A percentile compares a stretch with the other conserved stretches of the same genome.
Conservation (phyloP, 768 basidiomycete genomes). For the Boletus sp. region DNA sequence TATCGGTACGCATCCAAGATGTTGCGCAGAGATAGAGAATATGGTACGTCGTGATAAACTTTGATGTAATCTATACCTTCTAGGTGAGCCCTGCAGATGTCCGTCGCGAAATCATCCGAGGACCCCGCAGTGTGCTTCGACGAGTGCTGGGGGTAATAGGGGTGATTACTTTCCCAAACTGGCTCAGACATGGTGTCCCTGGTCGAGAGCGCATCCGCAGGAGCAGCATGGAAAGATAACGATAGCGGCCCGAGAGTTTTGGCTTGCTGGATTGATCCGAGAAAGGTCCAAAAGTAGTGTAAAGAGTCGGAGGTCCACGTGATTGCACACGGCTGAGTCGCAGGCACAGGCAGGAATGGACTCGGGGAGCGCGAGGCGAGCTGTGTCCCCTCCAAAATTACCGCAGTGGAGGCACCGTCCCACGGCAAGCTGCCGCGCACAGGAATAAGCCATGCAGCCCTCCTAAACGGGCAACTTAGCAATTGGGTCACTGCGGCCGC, state of each 20-base stretch:
- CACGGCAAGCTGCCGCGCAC: slow-evolving; percentile 52
- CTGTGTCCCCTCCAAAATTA: slow-evolving; percentile 33
- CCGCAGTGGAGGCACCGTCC: slow-evolving; percentile 41
- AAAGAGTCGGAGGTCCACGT: slow-evolving; percentile 47
- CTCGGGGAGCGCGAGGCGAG: slow-evolving; percentile 16
- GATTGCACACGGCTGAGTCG: slow-evolving; percentile 29
- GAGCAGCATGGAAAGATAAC: slow-evolving; percentile 44
- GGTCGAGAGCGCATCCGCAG: slow-evolving; percentile 9
- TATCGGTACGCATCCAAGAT: slow-evolving; percentile 51
- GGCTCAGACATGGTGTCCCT: slow-evolving; percentile 15
- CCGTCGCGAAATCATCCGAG: slow-evolving; percentile 10
- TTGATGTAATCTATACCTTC: slow-evolving; percentile 50
- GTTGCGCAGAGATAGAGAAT: slow-evolving; percentile 47
- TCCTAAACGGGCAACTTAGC: slow-evolving; percentile 33
- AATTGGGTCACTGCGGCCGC: slow-evolving; percentile 31
- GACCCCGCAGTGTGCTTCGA: slow-evolving; percentile 8
- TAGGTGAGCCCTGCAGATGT: slow-evolving; percentile 22
- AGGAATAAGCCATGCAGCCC: slow-evolving; percentile 57
- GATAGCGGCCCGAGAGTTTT: slow-evolving; percentile 44
- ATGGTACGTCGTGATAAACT: slow-evolving; percentile 52
- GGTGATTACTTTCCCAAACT: slow-evolving; percentile 26
- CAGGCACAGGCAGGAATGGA: slow-evolving; percentile 17
- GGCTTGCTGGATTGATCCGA: slow-evolving; percentile 38
- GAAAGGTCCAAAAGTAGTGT: slow-evolving; percentile 48
- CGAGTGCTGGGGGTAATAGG: slow-evolving; percentile 16